Evolutionary conservation across 2,329 filamentous ascomycete species (phyloP), one percentile per base, ranked within the genome.

Genomic region (Fusarium guadeloupense): DNA sequence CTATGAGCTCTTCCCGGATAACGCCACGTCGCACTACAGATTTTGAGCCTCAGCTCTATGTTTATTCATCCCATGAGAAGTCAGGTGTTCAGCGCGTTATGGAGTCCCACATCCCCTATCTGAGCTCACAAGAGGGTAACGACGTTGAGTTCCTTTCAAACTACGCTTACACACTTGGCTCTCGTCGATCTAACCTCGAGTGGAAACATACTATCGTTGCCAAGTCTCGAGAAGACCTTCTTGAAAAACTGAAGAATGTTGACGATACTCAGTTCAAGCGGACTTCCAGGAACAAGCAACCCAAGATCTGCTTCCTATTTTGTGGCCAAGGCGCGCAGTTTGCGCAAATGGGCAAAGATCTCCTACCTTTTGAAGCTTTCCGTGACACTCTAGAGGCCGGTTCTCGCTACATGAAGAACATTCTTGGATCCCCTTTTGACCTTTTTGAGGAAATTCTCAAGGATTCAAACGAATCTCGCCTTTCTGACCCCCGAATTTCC

Each of bases 91-190:
- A 54, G 17, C 75, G 74, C 3, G 64, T 78, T 20, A 70, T 79
- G 28, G 42, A 71, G 4, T 71, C 76, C 1, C 77, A 80, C 16
- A 45, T 70, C 5, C 54, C 64, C 5, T 76, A 75, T 49, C 59
- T 80, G 23, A 54, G 64, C 19, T 53, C 57, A 1, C 54, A 65
- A 31, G 50, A 6, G 37, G 44, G 9, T 17, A 17, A 21, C 5
- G 42, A 68, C 3, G 8, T 17, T 1, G 48, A 62, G 1, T 66
- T 75, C n/a, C 60, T 81, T 26, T 62, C 71, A 26, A 64, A 81
- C 50, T 78, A 82, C 41, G 74, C 80, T 4, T 83, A 82, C 59
- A 83, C 81, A 1, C 71, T 82, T 14, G 72, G 69, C 20, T 77
- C 74, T 30, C 79, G 81, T 4, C 77, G 81, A 13, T 81, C 81